phyloP scores from a whole-genome alignment of 805 yeast genomes.

The Candida sonorensis region DNA sequence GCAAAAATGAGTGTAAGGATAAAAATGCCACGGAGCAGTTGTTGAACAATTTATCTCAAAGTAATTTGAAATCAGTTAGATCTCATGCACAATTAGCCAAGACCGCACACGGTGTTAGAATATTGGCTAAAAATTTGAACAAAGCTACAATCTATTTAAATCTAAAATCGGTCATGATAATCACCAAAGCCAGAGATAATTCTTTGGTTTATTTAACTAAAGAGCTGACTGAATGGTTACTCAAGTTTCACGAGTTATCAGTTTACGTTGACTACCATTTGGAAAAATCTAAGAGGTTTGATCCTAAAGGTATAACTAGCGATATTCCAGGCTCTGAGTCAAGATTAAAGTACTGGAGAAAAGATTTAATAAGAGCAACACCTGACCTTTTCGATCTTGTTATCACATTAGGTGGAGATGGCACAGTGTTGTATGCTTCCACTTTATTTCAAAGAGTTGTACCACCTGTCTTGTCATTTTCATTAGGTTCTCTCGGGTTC shows the following conservation, averaged over 20 bases:
- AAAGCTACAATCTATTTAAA: slow-evolving; percentile 68
- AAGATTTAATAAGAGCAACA: slow-evolving; percentile 40
- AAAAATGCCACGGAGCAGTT: slow-evolving; percentile 12
- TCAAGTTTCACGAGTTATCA: slow-evolving; percentile 27
- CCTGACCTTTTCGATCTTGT: slow-evolving; percentile 62
- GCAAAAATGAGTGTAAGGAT: slow-evolving; percentile 3
- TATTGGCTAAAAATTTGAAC: slow-evolving; percentile 63
- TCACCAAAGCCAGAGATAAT: slow-evolving; percentile 86
- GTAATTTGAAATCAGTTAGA: slow-evolving; percentile 46
- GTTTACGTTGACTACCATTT: slow-evolving; percentile 75
- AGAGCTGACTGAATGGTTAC: slow-evolving; percentile 73
- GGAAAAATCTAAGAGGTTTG: slow-evolving; percentile 55
- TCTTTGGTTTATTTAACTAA: slow-evolving; percentile 69
- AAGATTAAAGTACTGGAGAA: slow-evolving; percentile 63
- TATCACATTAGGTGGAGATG: slow-evolving; percentile 93
- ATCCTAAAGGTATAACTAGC: slow-evolving; percentile 42
- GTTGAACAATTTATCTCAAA: slow-evolving; percentile 21
- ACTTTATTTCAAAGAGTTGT: slow-evolving; percentile 77
- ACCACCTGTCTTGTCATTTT: slow-evolving; percentile 87
- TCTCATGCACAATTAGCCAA: slow-evolving; percentile 74
- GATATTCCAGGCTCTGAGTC: slow-evolving; percentile 40
- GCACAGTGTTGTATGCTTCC: slow-evolving; percentile 86
- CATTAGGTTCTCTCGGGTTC: slow-evolving; percentile 89
- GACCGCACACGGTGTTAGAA: slow-evolving; percentile 74
- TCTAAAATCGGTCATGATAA: slow-evolving; percentile 66